Conservation (phyloP, 2,329 filamentous ascomycete genomes). For the Thelonectria blattea region DNA sequence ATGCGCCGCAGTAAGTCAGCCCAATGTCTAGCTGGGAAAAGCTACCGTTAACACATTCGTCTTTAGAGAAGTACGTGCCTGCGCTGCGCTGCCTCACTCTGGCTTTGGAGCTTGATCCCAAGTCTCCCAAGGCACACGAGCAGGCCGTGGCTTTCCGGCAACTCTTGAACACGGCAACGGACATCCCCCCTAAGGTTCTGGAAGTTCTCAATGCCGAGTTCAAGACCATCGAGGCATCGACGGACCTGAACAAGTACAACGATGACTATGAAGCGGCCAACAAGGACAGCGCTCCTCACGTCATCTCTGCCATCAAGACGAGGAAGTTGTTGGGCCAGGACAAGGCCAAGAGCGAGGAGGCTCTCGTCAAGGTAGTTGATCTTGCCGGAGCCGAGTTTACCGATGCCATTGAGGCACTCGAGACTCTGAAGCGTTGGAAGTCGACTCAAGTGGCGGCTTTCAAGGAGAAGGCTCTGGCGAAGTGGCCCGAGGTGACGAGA, state of each 20-base stretch:
- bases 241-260: conserved; percentile 69
- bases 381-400: conserved; percentile 57
- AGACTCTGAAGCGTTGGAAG: conserved; percentile 55
- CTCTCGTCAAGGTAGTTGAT: conserved; percentile 65
- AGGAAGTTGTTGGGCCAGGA: conserved; percentile 65
- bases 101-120: conserved; percentile 70
- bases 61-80: conserved; percentile 80
- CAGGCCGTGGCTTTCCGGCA: conserved; percentile 74
- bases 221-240: conserved; percentile 61
- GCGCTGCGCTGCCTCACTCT: conserved; percentile 86
- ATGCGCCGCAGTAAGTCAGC: conserved; percentile 74
- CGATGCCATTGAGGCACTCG: conserved; percentile 58
- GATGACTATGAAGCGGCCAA: conserved; percentile 68
- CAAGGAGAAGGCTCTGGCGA: conserved; percentile 54
- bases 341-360: conserved; percentile 63
- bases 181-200: conserved; percentile 66
- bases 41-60: not conserved
- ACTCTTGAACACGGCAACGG: conserved; percentile 62
- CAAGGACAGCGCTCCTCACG: conserved; percentile 65
- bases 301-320: conserved; percentile 67
- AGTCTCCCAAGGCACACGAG: conserved; percentile 76
- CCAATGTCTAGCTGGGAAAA: not conserved
- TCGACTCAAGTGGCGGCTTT: conserved; percentile 56
- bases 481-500: conserved; percentile 58
- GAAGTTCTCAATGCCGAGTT: conserved; percentile 75